Conservation (phyloP, 352 stramenopile species). For the Phytopythium cucurbitacearum region DNA sequence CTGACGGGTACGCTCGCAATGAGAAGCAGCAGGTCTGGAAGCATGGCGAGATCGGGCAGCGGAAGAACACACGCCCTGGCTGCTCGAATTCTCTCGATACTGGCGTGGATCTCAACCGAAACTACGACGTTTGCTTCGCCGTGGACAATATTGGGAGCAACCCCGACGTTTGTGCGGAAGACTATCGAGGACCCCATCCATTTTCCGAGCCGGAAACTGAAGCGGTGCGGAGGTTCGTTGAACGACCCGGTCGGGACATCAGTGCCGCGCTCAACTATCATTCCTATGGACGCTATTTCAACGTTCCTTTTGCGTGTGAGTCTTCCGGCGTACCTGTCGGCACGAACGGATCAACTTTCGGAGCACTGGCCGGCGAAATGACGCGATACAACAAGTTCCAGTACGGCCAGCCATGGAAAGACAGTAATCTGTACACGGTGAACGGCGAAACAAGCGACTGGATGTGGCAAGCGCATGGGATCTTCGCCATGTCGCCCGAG, state of each 20-base stretch:
- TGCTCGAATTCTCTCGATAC: slow-evolving; percentile 30
- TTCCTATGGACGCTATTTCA: slow-evolving; percentile 81
- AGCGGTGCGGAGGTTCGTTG: slow-evolving; percentile 66
- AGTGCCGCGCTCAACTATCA: slow-evolving; percentile 78
- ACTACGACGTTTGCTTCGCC: slow-evolving; percentile 80
- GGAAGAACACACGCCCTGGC: slow-evolving; percentile 60
- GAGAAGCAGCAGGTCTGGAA: slow-evolving; percentile 58
- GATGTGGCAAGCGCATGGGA: slow-evolving; percentile 77
- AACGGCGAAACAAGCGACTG: slow-evolving; percentile 87
- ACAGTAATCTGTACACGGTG: slow-evolving; percentile 83
- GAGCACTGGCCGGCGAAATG: slow-evolving; percentile 62
- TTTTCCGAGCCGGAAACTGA: slow-evolving; percentile 84
- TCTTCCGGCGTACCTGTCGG: slow-evolving; percentile 34
- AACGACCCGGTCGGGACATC: slow-evolving; percentile 42
- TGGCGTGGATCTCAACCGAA: slow-evolving; percentile 81
- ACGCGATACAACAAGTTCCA: slow-evolving; percentile 65
- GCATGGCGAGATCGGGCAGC: slow-evolving; percentile 36
- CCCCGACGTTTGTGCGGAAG: slow-evolving; percentile 60
- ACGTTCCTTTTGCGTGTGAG: slow-evolving; percentile 81
- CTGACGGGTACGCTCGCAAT: slow-evolving; percentile 78
- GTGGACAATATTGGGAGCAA: slow-evolving; percentile 61
- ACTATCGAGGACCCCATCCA: slow-evolving; percentile 55
- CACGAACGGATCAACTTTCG: slow-evolving; percentile 34
- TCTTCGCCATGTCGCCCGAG: slow-evolving; percentile 84
- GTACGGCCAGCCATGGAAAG: slow-evolving; percentile 78